Base-by-base conservation (phyloP, 2,329 filamentous ascomycete genomes). In the Aspergillus felis region DNA sequence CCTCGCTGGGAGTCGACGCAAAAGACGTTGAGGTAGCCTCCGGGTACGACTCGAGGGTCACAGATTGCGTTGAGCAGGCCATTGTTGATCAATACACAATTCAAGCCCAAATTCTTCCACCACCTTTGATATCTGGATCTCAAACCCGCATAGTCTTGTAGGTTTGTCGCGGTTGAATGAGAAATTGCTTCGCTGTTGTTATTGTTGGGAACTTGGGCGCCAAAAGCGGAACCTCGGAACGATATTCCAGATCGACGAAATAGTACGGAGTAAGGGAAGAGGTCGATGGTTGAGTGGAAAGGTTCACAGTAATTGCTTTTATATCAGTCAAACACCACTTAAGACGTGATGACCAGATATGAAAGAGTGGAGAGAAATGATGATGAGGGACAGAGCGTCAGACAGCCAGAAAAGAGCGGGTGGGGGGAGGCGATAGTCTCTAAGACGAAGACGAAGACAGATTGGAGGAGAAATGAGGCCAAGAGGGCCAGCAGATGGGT, bases 11-110 rank as follows among this genome's bases (percentile, higher is more conserved):
- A 14, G 64, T 71, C 28, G 66, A 65, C 28, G 63, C 65, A 12
- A 67, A 63, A 49, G 68, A 71, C 14, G 66, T 63, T 49, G 62
- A 50, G 28, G 63, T 64, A 47, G 59, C 55, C 22, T 74, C 69
- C 10, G 66, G 59, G 57, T 69, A 72, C 2, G 73, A 69, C 60
- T 76, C 71, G 54, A 77, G 66, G 3, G 76, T 72, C 66, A 78
- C 68, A 27, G 75, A 73, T 46, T 74, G 69, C 42, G 72, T 60
- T 35, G 74, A 66, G 63, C 74, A 77, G 44, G 75, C 68, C 76
- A 77, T 77, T 38, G 35, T 49, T 54, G 60, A 57, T 50, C 12
- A 57, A 44, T 27, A n/a, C 22, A n/a, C 5, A 7, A 47, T 5
- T 24, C 12, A 14, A 47, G 22, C 22, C 22, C 22, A 24, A 9